Evolutionary conservation across 768 basidiomycete genomes (phyloP).

Genomic region (Psilocybe tampanensis): DNA sequence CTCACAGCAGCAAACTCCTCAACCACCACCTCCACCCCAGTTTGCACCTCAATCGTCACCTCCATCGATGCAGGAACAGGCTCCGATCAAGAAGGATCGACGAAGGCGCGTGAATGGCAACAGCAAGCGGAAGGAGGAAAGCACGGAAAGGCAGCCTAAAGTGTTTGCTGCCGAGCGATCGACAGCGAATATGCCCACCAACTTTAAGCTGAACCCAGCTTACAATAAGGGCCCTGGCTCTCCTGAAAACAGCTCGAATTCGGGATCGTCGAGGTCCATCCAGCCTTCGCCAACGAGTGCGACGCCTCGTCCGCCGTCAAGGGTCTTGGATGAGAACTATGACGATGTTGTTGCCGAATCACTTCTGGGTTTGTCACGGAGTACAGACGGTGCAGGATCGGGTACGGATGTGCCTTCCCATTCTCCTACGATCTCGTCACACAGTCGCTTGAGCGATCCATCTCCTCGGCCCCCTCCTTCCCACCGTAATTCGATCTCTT

Average conservation of each 20-base stretch:
- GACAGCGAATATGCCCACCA: conserved; percentile 16
- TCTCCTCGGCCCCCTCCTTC: conserved; percentile 50
- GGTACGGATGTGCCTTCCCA: conserved; percentile 42
- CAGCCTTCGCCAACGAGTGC: conserved; percentile 74
- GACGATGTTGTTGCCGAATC: conserved; percentile 91
- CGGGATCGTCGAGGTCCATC: conserved; percentile 63
- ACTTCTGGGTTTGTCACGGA: conserved; percentile 62
- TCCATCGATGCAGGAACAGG: conserved; percentile 36
- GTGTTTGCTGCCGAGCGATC: conserved; percentile 15
- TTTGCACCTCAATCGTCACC: conserved; percentile 22
- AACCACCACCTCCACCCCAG: conserved; percentile 18
- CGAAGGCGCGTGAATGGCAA: conserved; percentile 46
- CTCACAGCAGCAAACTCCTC: conserved; percentile 17
- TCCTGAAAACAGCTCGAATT: conserved; percentile 70
- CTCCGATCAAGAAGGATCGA: conserved; percentile 55
- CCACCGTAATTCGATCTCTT: conserved; percentile 71
- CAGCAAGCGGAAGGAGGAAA: conserved; percentile 24
- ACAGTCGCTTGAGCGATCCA: conserved; percentile 54
- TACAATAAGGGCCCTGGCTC: conserved; percentile 47
- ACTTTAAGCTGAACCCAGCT: conserved; percentile 21
- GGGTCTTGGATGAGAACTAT: conserved; percentile 89
- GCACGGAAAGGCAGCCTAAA: conserved; percentile 14
- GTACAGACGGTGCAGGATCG: conserved; percentile 28
- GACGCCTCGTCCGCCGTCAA: conserved; percentile 59
- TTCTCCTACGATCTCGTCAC: conserved; percentile 61